These are phyloP conservation scores for Fusarium oligoseptatum DNA, from an alignment of 2,329 filamentous ascomycete species.

Conservation along the genomic window DNA sequence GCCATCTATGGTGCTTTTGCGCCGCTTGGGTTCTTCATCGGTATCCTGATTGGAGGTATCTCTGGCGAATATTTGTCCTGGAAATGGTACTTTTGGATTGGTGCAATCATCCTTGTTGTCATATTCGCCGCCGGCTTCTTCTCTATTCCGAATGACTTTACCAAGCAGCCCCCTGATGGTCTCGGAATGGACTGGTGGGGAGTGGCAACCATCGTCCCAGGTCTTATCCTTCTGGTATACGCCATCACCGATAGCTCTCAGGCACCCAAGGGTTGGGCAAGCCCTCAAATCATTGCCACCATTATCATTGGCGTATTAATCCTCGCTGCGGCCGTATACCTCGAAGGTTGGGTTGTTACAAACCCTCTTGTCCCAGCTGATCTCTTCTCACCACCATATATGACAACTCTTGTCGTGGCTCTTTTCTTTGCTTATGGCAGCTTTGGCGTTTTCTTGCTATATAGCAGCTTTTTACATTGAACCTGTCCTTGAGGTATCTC, in stretches of 20 bases:
- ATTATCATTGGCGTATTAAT: neutral
- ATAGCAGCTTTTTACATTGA: conserved; percentile 12
- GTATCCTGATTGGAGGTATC: conserved; percentile 7
- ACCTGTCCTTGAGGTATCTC: neutral
- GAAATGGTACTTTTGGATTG: conserved; percentile 21
- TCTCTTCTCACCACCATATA: conserved; percentile 7
- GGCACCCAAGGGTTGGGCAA: conserved; percentile 2
- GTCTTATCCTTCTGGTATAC: conserved; percentile 10
- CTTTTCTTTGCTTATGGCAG: conserved; percentile 10
- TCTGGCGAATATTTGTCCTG: neutral
- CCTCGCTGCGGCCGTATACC: conserved; percentile 3
- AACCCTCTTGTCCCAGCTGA: conserved; percentile 6
- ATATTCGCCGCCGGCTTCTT: neutral
- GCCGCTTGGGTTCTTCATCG: conserved; percentile 4
- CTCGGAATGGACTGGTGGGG: conserved; percentile 5
- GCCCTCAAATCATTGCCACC: neutral
- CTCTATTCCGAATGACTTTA: neutral
- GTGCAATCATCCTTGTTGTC: neutral
- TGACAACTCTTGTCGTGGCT: conserved; percentile 4
- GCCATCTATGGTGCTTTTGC: conserved; percentile 10
- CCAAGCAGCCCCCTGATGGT: neutral
- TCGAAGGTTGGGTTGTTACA: neutral
- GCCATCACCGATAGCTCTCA: conserved; percentile 6
- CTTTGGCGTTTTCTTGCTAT: conserved; percentile 2
- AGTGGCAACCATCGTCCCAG: neutral